Conservation (phyloP, 2,329 filamentous ascomycete genomes). For the Blumeriella jaapii region DNA sequence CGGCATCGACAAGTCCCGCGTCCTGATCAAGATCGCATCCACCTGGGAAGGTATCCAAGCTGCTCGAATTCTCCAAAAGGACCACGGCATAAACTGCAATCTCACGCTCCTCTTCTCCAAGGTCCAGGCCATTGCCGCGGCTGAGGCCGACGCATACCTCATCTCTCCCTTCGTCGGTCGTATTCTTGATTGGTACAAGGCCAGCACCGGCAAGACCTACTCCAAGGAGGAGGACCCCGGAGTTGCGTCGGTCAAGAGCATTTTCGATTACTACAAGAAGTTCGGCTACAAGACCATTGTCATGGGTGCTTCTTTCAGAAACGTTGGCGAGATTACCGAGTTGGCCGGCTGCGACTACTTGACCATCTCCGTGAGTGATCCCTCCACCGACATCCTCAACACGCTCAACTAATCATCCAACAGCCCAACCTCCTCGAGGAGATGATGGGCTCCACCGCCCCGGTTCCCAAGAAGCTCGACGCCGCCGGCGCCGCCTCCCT, state of each 20-base stretch:
- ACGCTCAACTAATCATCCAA: slow-evolving; percentile 5
- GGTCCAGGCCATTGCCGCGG: slow-evolving; percentile 87
- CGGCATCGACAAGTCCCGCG: slow-evolving; percentile 84
- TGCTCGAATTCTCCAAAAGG: slow-evolving; percentile 87
- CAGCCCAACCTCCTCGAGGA: slow-evolving; percentile 90
- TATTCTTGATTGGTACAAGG: slow-evolving; percentile 99
- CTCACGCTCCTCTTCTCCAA: slow-evolving; percentile 97
- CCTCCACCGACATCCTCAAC: no score
- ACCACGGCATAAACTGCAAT: slow-evolving; percentile 97
- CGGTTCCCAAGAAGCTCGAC: slow-evolving; percentile 89
- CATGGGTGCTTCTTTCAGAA: slow-evolving; percentile 99
- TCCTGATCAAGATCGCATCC: slow-evolving; percentile 98
- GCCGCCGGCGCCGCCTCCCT: slow-evolving; percentile 51
- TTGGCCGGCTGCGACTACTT: slow-evolving; percentile 97
- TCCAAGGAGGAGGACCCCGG: slow-evolving; percentile 82
- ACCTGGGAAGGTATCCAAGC: slow-evolving; percentile 99
- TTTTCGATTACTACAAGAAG: slow-evolving; percentile 99
- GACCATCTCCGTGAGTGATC: slow-evolving; percentile 86
- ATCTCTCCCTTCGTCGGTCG: slow-evolving; percentile 99
- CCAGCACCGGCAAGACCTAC: slow-evolving; percentile 88
- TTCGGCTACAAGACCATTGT: slow-evolving; percentile 98
- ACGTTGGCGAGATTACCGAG: slow-evolving; percentile 92
- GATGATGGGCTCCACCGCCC: slow-evolving; percentile 69
- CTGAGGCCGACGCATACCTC: slow-evolving; percentile 90
- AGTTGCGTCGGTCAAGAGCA: slow-evolving; percentile 83